Conservation (phyloP, 306 rosid species). For the Elaeagnus macrophylla region DNA sequence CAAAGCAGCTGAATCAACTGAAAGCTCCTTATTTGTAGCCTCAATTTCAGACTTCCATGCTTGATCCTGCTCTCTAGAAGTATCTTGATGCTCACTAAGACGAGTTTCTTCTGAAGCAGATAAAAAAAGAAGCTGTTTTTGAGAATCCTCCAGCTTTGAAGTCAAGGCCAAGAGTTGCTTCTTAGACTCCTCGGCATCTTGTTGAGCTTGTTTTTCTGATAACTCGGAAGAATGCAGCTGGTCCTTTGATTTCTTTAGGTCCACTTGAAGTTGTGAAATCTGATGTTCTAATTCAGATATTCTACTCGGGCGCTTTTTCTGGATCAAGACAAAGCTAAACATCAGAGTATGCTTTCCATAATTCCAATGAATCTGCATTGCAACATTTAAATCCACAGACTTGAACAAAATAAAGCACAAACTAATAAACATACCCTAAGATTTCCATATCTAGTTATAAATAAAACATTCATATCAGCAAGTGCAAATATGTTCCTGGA, state of each 20-base stretch:
- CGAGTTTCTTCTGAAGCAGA: slow-evolving; percentile 45
- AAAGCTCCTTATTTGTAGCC: slow-evolving; percentile 41
- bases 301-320: slow-evolving; percentile 80
- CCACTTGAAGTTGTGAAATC: slow-evolving; percentile 66
- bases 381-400: no score
- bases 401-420: no score
- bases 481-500: no score
- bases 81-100: slow-evolving; percentile 40
- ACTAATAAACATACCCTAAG: no score
- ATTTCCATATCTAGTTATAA: no score
- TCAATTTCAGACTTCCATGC: slow-evolving; percentile 49
- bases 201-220: slow-evolving; percentile 60
- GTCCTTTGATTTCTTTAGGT: slow-evolving; percentile 51
- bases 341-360: slow-evolving; percentile 2
- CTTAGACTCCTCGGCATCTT: slow-evolving; percentile 60
- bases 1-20: slow-evolving; percentile 47
- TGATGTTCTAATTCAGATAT: slow-evolving; percentile 83
- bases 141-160: slow-evolving; percentile 56
- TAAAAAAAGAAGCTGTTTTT: slow-evolving; percentile 48
- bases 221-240: slow-evolving; percentile 58
- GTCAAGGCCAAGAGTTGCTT: slow-evolving; percentile 43
- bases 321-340: slow-evolving; percentile 10
- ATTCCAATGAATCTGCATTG: not conserved
- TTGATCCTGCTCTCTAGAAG: slow-evolving; percentile 35
- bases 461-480: no score